Percentiles rank a stretch among this genome's conserved stretches.
Conservation (phyloP, 2,329 filamentous ascomycete species). For the Alternaria alternata region DNA sequence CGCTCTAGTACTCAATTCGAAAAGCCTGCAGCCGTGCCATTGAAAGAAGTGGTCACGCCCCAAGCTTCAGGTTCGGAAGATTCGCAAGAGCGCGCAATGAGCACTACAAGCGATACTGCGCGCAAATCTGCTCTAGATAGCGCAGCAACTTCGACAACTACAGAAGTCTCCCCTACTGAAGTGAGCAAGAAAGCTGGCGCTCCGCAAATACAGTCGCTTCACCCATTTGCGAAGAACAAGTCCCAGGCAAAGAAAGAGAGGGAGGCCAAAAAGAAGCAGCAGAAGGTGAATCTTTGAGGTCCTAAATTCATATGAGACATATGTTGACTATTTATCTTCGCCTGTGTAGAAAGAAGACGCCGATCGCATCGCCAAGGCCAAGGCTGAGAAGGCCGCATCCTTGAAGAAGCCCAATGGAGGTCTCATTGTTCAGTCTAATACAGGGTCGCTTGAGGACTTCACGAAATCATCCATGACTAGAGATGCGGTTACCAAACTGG, state of each 20-base stretch:
- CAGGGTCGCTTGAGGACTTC: background rate
- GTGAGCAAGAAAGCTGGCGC: slow-evolving; percentile 31
- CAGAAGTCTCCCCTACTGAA: slow-evolving; percentile 1
- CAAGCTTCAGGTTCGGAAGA: background rate
- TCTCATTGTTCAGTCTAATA: slow-evolving; percentile 3
- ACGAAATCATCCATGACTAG: background rate
- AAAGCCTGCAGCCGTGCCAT: background rate
- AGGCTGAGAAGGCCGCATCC: slow-evolving; percentile 13
- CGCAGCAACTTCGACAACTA: background rate
- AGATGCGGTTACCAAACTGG: background rate
- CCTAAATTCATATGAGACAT: background rate
- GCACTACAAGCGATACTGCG: background rate
- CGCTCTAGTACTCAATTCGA: background rate
- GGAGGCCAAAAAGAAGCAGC: slow-evolving; percentile 49
- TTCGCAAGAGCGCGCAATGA: background rate
- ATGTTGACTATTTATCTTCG: background rate
- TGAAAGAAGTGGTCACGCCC: background rate
- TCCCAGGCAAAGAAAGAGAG: slow-evolving; percentile 44
- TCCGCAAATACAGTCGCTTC: slow-evolving; percentile 41
- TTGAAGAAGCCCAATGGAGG: slow-evolving; percentile 7
- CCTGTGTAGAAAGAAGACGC: slow-evolving; percentile 26
- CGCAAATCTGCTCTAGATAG: background rate
- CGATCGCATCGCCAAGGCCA: slow-evolving; percentile 14
- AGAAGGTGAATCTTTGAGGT: slow-evolving; percentile 14
- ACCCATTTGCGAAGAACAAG: slow-evolving; percentile 41